Evolutionary conservation across 768 basidiomycete species (phyloP), one percentile per base, ranked within the genome.

Genomic region (Lactarius akahatsu): DNA sequence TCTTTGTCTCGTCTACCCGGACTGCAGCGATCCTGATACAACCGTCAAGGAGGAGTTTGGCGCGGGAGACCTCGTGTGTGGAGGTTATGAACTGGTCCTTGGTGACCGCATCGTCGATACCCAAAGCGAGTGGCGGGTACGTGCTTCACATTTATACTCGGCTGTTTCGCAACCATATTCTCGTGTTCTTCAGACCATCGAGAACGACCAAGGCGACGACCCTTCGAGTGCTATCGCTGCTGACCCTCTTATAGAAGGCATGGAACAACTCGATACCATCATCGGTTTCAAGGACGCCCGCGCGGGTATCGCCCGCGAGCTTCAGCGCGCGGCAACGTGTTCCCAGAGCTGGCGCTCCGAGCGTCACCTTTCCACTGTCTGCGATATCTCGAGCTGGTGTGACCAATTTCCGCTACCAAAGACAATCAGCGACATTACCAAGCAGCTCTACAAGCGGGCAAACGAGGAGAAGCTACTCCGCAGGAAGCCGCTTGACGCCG

Each of bases 161-260:
- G 11, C 5, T 69, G 41, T 54, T 66, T 61, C 45, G 50, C 61
- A 67, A 64, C 64, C 62, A 57, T 43, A 61, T 71, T 57, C 52
- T 72, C 59, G 71, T 75, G 62, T 72, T 45, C 16, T 69, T 26
- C 80, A 98, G 92, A 98, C 97, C 68, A 98, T 99, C 78, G 96
- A 97, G 71, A 97, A 98, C 75, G 96, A 98, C 73, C 97, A 99
- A 81, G 96, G 96, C 69, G 96, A 98, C 76, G 97, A 99, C 76
- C 96, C 97, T 69, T 98, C 97, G 71, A 96, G 97, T 90, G 97
- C 98, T 71, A 97, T 96, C 79, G 95, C 94, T 62, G 94, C 95
- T n/a, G 94, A 98, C 77, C 94, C 95, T 38, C 80, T 96, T 54
- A 83, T 98, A 79, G 94, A 98, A 76, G 95, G 94, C 45, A 89